These are phyloP conservation scores for Pseudovirgaria hyperparasitica DNA, from an alignment of 2,329 filamentous ascomycete species.

Conservation along the genomic window DNA sequence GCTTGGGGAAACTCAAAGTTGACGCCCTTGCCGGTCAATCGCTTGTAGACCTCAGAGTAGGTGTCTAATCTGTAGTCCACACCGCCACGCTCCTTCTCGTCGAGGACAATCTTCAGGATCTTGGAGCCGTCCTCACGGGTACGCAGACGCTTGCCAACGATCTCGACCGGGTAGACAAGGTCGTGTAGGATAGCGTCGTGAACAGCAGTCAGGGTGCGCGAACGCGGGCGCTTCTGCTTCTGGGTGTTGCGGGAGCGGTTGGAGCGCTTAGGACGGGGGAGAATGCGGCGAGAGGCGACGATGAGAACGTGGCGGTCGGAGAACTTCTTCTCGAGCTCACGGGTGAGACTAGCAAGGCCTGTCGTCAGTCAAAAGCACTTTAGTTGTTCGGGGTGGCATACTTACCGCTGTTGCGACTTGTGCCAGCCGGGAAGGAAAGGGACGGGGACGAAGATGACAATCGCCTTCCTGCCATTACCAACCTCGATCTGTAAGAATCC, in stretches of 20 bases:
- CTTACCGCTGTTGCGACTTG: conserved; percentile 99
- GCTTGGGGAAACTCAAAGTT: conserved; percentile 97
- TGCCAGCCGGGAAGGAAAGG: conserved; percentile 97
- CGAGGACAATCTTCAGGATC: conserved; percentile 95
- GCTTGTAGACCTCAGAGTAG: conserved; percentile 99
- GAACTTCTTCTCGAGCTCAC: conserved; percentile 99
- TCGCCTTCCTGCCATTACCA: conserved; percentile 99
- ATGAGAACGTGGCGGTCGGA: conserved; percentile 99
- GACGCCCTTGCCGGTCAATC: conserved; percentile 90
- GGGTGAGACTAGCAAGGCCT: conserved; percentile 61
- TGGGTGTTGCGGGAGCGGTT: conserved; percentile 90
- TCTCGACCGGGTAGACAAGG: conserved; percentile 99
- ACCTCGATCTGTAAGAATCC: conserved; percentile 81
- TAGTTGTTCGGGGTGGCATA: conserved; percentile 9
- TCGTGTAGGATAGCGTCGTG: conserved; percentile 97
- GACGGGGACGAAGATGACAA: conserved; percentile 99
- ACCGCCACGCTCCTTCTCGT: conserved; percentile 99
- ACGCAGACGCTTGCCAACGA: conserved; percentile 96
- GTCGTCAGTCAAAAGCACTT: conserved; percentile 4
- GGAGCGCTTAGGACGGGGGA: conserved; percentile 96
- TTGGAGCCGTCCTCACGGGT: conserved; percentile 99
- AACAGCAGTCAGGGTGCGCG: conserved; percentile 93
- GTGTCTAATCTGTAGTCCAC: conserved; percentile 99
- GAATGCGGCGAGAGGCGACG: conserved; percentile 96
- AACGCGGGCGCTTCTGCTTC: conserved; percentile 97